Base-by-base conservation (phyloP, 2,329 filamentous ascomycete genomes). In the Alternaria atra region DNA sequence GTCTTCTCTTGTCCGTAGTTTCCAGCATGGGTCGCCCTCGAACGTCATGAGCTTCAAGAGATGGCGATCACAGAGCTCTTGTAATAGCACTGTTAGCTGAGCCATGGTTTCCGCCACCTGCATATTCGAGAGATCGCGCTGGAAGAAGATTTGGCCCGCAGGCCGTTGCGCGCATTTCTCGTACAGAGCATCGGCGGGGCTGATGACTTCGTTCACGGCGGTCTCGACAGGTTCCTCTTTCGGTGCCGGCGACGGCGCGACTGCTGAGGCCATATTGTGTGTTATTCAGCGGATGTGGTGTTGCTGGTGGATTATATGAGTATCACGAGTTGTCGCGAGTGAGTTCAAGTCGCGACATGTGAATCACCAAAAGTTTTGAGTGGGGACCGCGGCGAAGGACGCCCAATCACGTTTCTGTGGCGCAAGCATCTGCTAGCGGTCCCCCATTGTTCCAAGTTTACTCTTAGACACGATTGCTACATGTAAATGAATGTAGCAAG, bases 61-160 rank as follows among this genome's bases (percentile, higher is more conserved):
- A 51, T 79, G 75, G 13, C 70, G 58, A 56, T 75, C 73, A 51
- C 72, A 72, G 10, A 80, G 69, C 60, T 75, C 70, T 58, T 76
- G 73, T 32, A 79, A 59, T 6, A 80, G 61, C 51, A 61, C 56
- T 13, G 71, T 67, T 37, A 80, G 72, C 64, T 76, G 73, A 6
- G 64, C 64, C 65, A 76, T 70, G 53, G 73, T 74, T 34, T 74
- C 71, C 7, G 76, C 76, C 20, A 79, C 67, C 51, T 77, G 70
- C 72, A 79, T 76, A 39, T 73, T 74, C 25, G 72, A 73, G 25
- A 80, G 65, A 32, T 80, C 78, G 62, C 76, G 75, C 70, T 80
- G 78, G 66, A 77, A 77, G 69, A 79, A 80, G 52, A 79, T 66
- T 39, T 77, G 78, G 63, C 73, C 77, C 29, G 73, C 64, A 5